Percentiles rank a stretch among this genome's conserved stretches.
Evolutionary conservation across 2,329 filamentous ascomycete species (phyloP).

Genomic region (Aschersonia sp.): DNA sequence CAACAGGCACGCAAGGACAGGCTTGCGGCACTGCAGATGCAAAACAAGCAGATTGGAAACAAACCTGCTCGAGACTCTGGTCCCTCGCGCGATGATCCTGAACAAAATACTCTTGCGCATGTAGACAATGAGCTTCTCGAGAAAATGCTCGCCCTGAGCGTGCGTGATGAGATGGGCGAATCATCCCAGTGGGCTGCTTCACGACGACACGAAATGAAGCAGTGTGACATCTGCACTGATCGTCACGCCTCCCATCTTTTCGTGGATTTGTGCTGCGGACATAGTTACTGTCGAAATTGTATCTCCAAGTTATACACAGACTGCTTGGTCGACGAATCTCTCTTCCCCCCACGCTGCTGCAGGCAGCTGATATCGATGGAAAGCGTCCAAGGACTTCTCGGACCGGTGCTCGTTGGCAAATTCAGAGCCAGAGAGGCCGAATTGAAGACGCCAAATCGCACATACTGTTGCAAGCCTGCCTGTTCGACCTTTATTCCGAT

Average conservation of each 20-base stretch:
- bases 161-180: background rate
- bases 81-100: background rate
- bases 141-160: background rate
- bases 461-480: slow-evolving; percentile 29
- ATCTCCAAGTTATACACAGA: slow-evolving; percentile 26
- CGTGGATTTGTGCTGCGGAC: slow-evolving; percentile 9
- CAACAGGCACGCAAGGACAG: background rate
- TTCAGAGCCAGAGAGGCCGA: slow-evolving; percentile 34
- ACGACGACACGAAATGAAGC: background rate
- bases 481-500: slow-evolving; percentile 34
- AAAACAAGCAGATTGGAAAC: background rate
- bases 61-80: too few species aligned
- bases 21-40: background rate
- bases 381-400: slow-evolving; percentile 19
- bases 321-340: slow-evolving; percentile 30
- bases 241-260: background rate
- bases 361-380: slow-evolving; percentile 22
- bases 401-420: slow-evolving; percentile 13
- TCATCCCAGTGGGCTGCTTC: background rate
- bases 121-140: background rate
- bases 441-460: slow-evolving; percentile 28
- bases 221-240: slow-evolving; percentile 1
- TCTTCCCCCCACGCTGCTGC: slow-evolving; percentile 44
- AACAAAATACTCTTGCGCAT: background rate
- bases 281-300: slow-evolving; percentile 38